These are phyloP conservation scores for Brassica cretica DNA, from an alignment of 345 rosid species.

Conservation along the genomic window DNA sequence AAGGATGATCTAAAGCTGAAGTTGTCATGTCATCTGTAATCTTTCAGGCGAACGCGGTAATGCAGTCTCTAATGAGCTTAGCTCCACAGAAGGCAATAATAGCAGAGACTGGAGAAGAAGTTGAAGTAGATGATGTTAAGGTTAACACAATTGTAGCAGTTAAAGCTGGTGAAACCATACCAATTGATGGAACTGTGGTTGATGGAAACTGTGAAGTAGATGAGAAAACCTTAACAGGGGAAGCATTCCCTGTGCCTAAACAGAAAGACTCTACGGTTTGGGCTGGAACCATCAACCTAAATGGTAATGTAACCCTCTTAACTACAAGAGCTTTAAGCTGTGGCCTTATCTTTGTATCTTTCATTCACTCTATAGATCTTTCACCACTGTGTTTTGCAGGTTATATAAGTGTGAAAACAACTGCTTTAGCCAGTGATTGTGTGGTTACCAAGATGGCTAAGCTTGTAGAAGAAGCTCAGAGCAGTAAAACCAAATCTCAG, in stretches of 20 bases:
- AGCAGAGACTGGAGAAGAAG: conserved; percentile 88
- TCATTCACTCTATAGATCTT: conserved; percentile 4
- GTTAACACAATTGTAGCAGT: conserved; percentile 66
- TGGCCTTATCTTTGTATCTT: background rate
- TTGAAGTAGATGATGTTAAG: conserved; percentile 69
- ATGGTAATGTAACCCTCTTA: conserved; percentile 44
- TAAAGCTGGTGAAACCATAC: conserved; percentile 81
- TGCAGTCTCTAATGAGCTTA: conserved; percentile 81
- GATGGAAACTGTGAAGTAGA: conserved; percentile 92
- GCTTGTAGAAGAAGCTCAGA: conserved; percentile 97
- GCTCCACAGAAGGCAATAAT: conserved; percentile 77
- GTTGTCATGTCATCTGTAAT: background rate
- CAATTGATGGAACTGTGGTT: conserved; percentile 84
- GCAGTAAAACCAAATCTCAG: conserved; percentile 69
- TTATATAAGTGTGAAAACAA: conserved; percentile 70
- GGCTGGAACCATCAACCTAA: conserved; percentile 92
- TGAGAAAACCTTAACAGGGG: conserved; percentile 87
- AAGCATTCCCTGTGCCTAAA: conserved; percentile 82
- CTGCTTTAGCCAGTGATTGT: conserved; percentile 79
- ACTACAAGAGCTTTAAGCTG: background rate
- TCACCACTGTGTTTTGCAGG: conserved; percentile 40
- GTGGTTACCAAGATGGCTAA: conserved; percentile 86
- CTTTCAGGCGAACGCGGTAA: conserved; percentile 73
- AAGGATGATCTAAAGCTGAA: background rate
- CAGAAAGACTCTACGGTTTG: conserved; percentile 67